Percentiles rank a stretch among this genome's conserved stretches.
Evolutionary conservation across 352 stramenopile species (phyloP).

Genomic region (Pythium volutum): DNA sequence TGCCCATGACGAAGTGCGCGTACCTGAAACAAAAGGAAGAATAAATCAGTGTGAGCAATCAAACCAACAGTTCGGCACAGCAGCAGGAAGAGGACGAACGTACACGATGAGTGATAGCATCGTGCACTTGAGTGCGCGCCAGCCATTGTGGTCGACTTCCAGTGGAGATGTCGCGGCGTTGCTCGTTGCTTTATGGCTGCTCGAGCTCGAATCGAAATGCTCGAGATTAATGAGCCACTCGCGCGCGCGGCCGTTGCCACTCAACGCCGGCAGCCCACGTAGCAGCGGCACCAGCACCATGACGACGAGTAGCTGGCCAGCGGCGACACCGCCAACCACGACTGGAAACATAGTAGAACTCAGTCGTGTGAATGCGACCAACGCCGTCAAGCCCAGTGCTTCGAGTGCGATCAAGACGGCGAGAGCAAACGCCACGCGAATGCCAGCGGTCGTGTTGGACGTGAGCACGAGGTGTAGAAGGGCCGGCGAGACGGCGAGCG

Average conservation of each 20-base stretch:
- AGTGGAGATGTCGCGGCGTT: neutral
- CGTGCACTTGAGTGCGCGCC: conserved; percentile 26
- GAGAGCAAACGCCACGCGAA: conserved; percentile 66
- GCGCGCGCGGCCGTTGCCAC: conserved; percentile 7
- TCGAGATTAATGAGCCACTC: conserved; percentile 11
- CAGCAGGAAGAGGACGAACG: conserved; percentile 1
- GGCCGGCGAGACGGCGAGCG: conserved; percentile 63
- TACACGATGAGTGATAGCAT: conserved; percentile 30
- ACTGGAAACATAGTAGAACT: neutral
- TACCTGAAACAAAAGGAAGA: conserved; percentile 28
- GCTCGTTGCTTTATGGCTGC: neutral
- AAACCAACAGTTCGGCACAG: neutral
- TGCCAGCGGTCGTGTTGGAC: conserved; percentile 46
- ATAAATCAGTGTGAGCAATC: neutral
- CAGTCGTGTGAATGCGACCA: neutral
- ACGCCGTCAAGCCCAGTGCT: neutral
- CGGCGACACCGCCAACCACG: neutral
- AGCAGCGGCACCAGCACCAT: conserved; percentile 6
- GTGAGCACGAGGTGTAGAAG: conserved; percentile 60
- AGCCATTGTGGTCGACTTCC: conserved; percentile 16
- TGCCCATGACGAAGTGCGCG: conserved; percentile 66
- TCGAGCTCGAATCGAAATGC: conserved; percentile 14
- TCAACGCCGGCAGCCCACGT: neutral
- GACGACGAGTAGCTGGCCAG: conserved; percentile 2
- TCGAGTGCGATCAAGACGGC: conserved; percentile 37